These are phyloP conservation scores for Xylaria sp. DNA, from an alignment of 2,329 filamentous ascomycete species.

Conservation along the genomic window DNA sequence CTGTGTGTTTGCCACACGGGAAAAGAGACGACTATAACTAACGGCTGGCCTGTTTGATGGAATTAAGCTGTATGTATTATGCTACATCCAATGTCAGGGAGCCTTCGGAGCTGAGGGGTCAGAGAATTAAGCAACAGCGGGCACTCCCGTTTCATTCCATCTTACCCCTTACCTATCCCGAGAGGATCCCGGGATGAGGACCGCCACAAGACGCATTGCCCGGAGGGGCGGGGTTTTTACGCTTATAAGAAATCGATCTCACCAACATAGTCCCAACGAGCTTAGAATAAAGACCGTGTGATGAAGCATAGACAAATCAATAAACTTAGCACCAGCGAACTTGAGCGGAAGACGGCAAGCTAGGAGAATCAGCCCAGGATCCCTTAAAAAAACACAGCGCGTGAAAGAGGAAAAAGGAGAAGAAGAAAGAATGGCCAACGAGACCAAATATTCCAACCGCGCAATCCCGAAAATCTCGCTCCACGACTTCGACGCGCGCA, in stretches of 20 bases:
- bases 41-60: not conserved
- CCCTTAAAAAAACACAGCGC: not conserved
- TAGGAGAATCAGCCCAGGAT: not conserved
- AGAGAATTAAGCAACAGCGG: not conserved
- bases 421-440: conserved; percentile 43
- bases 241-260: too few species aligned
- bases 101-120: not conserved
- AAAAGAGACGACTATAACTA: not conserved
- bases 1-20: not conserved
- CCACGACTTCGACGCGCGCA: conserved; percentile 62
- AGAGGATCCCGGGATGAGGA: too few species aligned
- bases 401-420: conserved; percentile 21
- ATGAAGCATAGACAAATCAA: not conserved
- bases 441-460: conserved; percentile 56
- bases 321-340: not conserved
- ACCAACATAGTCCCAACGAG: too few species aligned
- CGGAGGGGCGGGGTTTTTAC: too few species aligned
- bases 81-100: not conserved
- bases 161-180: not conserved
- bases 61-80: not conserved
- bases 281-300: not conserved
- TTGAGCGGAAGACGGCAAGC: not conserved
- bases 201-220: too few species aligned
- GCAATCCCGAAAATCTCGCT: conserved; percentile 65
- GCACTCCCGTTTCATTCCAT: not conserved